A percentile compares a stretch with the other conserved stretches of the same genome.
phyloP scores from a whole-genome alignment of 2,329 filamentous ascomycete species.

The Fusarium brevicatenulatum region DNA sequence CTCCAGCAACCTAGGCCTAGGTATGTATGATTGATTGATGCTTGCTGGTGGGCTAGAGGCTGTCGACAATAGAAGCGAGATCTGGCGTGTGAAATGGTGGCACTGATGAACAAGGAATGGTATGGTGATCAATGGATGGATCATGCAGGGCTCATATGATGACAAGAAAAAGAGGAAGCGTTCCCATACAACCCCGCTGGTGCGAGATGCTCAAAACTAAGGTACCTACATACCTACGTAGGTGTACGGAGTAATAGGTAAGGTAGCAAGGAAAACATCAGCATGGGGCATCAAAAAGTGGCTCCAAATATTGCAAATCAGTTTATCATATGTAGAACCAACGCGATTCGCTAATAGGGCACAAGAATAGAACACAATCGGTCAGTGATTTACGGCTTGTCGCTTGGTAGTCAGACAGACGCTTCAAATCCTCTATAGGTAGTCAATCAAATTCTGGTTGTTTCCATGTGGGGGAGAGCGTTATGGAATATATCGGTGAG shows the following conservation, averaged over 20 bases:
- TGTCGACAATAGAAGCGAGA: slow-evolving; percentile 9
- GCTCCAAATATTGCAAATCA: slow-evolving; percentile 12
- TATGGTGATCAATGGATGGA: slow-evolving; percentile 34
- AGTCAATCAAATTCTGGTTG: not conserved
- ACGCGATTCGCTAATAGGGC: slow-evolving; percentile 11
- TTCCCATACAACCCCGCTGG: not conserved
- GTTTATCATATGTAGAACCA: slow-evolving; percentile 16
- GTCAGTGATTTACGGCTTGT: slow-evolving; percentile 5
- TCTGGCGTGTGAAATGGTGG: slow-evolving; percentile 17
- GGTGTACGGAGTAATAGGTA: not conserved
- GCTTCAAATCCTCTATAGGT: not conserved
- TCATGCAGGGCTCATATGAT: slow-evolving; percentile 36
- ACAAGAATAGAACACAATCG: slow-evolving; percentile 11
- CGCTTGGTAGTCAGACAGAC: not conserved
- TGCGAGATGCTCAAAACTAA: not conserved
- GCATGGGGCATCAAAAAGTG: slow-evolving; percentile 27
- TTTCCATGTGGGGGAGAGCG: slow-evolving; percentile 10
- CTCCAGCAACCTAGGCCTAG: not conserved
- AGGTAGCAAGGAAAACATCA: slow-evolving; percentile 10
- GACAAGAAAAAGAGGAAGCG: slow-evolving; percentile 12
- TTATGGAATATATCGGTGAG: slow-evolving; percentile 7
- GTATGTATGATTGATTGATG: slow-evolving; percentile 1
- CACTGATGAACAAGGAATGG: slow-evolving; percentile 23
- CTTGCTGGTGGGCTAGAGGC: not conserved
- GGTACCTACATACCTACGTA: not conserved